These are phyloP conservation scores for Paspalum notatum DNA, from an alignment of 176 grass and related monocot species.

Conservation along the genomic window DNA sequence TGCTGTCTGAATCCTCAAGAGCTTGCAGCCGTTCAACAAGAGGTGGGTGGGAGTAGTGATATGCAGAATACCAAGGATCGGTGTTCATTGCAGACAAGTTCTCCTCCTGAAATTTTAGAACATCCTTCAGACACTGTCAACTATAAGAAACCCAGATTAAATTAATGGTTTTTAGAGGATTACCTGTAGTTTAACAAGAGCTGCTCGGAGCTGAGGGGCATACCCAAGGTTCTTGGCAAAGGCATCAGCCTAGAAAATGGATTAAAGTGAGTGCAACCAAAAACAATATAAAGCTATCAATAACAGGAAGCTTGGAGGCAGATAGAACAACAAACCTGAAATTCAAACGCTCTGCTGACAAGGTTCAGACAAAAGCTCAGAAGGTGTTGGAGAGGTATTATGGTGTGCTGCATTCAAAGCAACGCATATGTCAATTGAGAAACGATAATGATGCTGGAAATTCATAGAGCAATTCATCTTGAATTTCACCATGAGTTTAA, in stretches of 20 bases:
- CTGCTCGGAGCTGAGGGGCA: conserved; percentile 61
- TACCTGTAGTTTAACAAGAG: conserved; percentile 94
- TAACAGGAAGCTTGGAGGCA: conserved; percentile 22
- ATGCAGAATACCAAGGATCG: conserved; percentile 98
- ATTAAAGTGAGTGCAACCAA: conserved; percentile 38
- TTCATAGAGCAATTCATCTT: conserved; percentile 1
- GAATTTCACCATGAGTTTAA: background rate
- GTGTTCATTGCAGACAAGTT: conserved; percentile 99
- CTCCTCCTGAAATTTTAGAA: conserved; percentile 75
- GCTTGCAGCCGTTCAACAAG: conserved; percentile 90
- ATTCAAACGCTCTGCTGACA: conserved; percentile 97
- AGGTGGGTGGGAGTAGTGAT: conserved; percentile 97
- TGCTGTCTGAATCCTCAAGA: conserved; percentile 70
- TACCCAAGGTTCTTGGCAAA: conserved; percentile 99
- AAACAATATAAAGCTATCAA: conserved; percentile 31
- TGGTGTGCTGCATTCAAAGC: conserved; percentile 76
- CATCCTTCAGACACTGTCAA: conserved; percentile 12
- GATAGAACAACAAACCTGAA: conserved; percentile 75
- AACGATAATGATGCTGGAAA: conserved; percentile 28
- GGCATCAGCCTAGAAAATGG: conserved; percentile 78
- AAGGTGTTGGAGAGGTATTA: conserved; percentile 91
- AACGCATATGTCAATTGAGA: conserved; percentile 11
- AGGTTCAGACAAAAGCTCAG: conserved; percentile 93
- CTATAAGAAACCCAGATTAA: background rate
- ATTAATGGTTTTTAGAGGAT: conserved; percentile 18